phyloP scores from a whole-genome alignment of 139 green algal species.

The Chlorella vulgaris region DNA sequence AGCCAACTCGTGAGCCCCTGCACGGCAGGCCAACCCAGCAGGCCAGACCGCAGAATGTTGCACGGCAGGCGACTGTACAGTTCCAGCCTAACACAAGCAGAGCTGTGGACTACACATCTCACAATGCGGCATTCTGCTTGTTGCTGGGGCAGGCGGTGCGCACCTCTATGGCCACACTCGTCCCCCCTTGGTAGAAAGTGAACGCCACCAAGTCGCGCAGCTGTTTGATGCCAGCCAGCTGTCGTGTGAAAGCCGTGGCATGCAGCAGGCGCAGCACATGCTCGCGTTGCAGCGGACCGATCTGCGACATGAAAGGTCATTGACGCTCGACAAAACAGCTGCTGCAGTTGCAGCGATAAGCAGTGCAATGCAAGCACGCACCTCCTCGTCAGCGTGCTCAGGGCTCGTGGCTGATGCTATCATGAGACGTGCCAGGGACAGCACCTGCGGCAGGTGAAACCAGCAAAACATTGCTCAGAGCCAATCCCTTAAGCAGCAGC shows the following conservation, averaged over 20 bases:
- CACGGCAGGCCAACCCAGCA: neutral
- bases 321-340: too few species aligned
- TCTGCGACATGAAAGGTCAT: neutral
- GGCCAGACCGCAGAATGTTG: neutral
- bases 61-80: neutral
- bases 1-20: constrained; percentile 72
- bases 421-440: neutral
- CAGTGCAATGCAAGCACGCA: neutral
- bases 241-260: constrained; percentile 73
- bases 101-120: too few species aligned
- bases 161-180: neutral
- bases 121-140: too few species aligned
- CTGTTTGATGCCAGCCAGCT: constrained; percentile 64
- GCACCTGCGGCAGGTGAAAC: neutral
- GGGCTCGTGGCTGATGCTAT: neutral
- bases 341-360: too few species aligned
- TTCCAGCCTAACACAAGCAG: too few species aligned
- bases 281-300: constrained; percentile 54
- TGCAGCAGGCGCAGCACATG: constrained; percentile 72
- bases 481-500: neutral
- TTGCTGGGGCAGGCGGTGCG: too few species aligned
- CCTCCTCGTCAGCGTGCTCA: neutral
- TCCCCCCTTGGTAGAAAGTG: neutral
- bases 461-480: neutral
- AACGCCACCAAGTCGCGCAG: constrained; percentile 7